phyloP scores from a whole-genome alignment of 2,329 filamentous ascomycete genomes.

The Anthostomella pinea region DNA sequence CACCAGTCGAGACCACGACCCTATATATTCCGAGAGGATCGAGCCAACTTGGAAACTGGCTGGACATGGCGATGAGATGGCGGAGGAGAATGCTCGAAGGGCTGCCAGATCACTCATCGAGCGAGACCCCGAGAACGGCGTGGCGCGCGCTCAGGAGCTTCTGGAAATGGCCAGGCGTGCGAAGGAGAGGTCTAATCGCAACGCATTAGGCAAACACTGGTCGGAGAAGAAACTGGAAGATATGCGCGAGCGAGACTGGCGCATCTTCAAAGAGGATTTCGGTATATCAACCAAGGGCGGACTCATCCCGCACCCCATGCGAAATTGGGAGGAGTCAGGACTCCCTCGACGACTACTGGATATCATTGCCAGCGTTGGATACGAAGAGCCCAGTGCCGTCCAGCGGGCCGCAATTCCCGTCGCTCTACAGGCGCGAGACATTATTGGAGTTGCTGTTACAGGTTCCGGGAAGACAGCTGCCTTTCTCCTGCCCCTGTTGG shows the following conservation, averaged over 20 bases:
- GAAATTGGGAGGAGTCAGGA: conserved; percentile 82
- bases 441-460: conserved; percentile 97
- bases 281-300: conserved; percentile 94
- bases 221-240: conserved; percentile 87
- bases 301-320: conserved; percentile 91
- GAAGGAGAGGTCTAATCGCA: conserved; percentile 69
- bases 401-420: conserved; percentile 95
- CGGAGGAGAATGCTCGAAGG: conserved; percentile 53
- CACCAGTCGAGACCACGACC: conserved; percentile 79
- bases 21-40: conserved; percentile 68
- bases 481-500: conserved; percentile 85
- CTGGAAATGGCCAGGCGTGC: conserved; percentile 81
- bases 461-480: conserved; percentile 98
- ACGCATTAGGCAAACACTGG: conserved; percentile 89
- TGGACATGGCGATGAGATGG: conserved; percentile 52
- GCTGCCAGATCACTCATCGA: conserved; percentile 69
- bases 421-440: conserved; percentile 83
- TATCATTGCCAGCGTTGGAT: conserved; percentile 81
- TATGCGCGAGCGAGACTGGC: conserved; percentile 98
- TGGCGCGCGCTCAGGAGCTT: conserved; percentile 72
- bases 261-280: conserved; percentile 99
- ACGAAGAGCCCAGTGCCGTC: conserved; percentile 86
- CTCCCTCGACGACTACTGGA: conserved; percentile 75
- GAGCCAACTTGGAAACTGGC: conserved; percentile 57
- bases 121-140: conserved; percentile 72